A percentile compares a stretch with the other conserved stretches of the same genome.
Evolutionary conservation across 2,329 filamentous ascomycete species (phyloP).

Genomic region (Exserohilum rostratum): DNA sequence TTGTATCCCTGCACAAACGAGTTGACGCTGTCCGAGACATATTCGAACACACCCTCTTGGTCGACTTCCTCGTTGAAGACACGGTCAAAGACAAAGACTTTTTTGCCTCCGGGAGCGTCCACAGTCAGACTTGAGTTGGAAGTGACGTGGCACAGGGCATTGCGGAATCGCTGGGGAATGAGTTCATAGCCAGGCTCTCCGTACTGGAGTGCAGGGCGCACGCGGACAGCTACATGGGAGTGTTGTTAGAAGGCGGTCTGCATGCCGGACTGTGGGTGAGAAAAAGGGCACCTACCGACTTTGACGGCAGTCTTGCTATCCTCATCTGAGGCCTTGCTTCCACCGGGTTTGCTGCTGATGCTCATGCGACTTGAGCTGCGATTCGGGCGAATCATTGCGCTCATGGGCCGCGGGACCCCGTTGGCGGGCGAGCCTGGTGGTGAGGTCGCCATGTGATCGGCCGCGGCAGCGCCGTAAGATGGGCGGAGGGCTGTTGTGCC

Average conservation of each 20-base stretch:
- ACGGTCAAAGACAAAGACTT: conserved; percentile 95
- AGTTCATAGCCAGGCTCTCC: conserved; percentile 92
- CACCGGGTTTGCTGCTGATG: conserved; percentile 75
- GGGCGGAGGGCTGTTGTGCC: conserved; percentile 18
- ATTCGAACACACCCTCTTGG: conserved; percentile 94
- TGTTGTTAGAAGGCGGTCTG: conserved; percentile 28
- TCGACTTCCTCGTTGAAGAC: conserved; percentile 84
- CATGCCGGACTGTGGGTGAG: conserved; percentile 10
- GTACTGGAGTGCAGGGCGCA: conserved; percentile 82
- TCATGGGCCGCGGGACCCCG: conserved; percentile 70
- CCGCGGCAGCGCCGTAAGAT: conserved; percentile 31
- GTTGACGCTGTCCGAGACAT: conserved; percentile 84
- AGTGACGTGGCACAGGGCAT: conserved; percentile 87
- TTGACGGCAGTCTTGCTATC: conserved; percentile 89
- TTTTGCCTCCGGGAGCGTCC: conserved; percentile 89
- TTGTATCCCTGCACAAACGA: conserved; percentile 97
- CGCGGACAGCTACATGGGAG: conserved; percentile 74
- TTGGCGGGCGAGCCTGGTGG: conserved; percentile 47
- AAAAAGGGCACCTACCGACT: conserved; percentile 76
- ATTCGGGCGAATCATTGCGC: conserved; percentile 76
- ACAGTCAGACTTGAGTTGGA: conserved; percentile 85
- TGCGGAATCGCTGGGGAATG: conserved; percentile 93
- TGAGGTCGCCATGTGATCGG: conserved; percentile 43
- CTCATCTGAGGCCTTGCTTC: conserved; percentile 86
- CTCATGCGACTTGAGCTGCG: conserved; percentile 86